Base-by-base conservation (phyloP, 371 early-diverging fungal species). In the Rhizomucor pusillus region DNA sequence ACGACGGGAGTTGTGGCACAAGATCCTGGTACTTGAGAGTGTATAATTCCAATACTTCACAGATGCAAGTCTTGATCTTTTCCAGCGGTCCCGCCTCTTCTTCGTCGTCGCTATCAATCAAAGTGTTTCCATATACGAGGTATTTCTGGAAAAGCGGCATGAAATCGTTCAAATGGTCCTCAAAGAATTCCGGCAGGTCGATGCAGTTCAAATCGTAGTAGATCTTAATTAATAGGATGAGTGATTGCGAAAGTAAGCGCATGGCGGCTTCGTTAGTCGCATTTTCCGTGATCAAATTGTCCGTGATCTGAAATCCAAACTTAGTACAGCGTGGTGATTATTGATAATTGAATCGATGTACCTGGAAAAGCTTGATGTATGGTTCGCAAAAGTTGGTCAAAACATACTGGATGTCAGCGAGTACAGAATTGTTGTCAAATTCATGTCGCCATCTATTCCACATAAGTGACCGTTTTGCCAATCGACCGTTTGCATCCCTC, bases 131-230 rank as follows among this genome's bases (percentile, higher is more conserved):
- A 73, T 94, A 95, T 9, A 65, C 63, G 52, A 97, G 66, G 55
- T 96, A 97, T 61, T 92, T 91, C 67, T 86, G 83, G 59, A 97
- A 85, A 19, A 91, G 67, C 5, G 63, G 62, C 89, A 93, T 85
- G 54, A 93, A 94, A 45, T 76, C 69, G 6, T 63, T 68, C 73
- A 90, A 82, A 65, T 95, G 79, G 62, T 96, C 95, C 61, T 96
- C 98, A 59, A 97, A 97, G 71, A 92, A 95, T 56, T 91, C 94
- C 12, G 97, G 97, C 40, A 97, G 69, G 75, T 99, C 99, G 66
- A 97, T 97, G 66, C 84, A 93, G 66, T 93, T 97, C 50, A 96
- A 69, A 64, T 88, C 88, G 60, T 91, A 93, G 67, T 83, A 98
- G 44, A 98, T 90, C 68, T 96, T 91, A 55, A 84, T 79, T 56